Base-by-base conservation (phyloP, 2,329 filamentous ascomycete species). In the Rasamsonia emersonii region DNA sequence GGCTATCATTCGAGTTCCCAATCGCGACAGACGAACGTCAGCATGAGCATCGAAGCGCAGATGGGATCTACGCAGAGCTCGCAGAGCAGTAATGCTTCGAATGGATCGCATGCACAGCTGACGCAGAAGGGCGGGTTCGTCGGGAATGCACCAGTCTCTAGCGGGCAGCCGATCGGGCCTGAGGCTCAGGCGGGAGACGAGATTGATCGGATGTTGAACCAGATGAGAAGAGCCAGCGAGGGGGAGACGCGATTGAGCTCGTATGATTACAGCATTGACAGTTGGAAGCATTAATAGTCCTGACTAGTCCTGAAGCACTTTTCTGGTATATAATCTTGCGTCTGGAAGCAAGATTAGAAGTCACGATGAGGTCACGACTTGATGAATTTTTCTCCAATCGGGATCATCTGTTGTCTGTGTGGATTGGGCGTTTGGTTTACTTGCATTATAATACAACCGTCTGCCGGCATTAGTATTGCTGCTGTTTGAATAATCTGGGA, bases 1-100 rank as follows among this genome's bases (percentile, higher is more conserved):
- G 60, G 59, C 2, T 64, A 62, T 38, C 58, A 58, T 25, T 50
- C 59, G 6, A 53, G 48, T 30, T 56, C 58, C n/a, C 53, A 50
- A 3, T 44, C 39, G 40, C 52, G 29, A 39, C 39, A 21, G 35
- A 44, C 30, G 34, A 28, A 34, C 32, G 27, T 38, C 27, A 38
- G 29, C 18, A 21, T 29, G 30, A 57, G 45, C 32, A 42, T 51
- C 13, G 48, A 50, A 28, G 47, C 42, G 9, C 47, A 50, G 2
- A 36, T 50, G 18, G 42, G 29, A 9, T 24, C 18, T 7, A 43
- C 28, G 9, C 44, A 46, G 16, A 37, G 35, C 17, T 48, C 46
- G 9, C 50, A 50, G 27, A 37, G 38, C 9, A 38, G 40, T 24
- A 30, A 31, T 14, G 20, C 11, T 6, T 11, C 27, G 18, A 14